Evolutionary conservation across 192 early-diverging fungal species (phyloP).

Genomic region (Radiomyces spectabilis): DNA sequence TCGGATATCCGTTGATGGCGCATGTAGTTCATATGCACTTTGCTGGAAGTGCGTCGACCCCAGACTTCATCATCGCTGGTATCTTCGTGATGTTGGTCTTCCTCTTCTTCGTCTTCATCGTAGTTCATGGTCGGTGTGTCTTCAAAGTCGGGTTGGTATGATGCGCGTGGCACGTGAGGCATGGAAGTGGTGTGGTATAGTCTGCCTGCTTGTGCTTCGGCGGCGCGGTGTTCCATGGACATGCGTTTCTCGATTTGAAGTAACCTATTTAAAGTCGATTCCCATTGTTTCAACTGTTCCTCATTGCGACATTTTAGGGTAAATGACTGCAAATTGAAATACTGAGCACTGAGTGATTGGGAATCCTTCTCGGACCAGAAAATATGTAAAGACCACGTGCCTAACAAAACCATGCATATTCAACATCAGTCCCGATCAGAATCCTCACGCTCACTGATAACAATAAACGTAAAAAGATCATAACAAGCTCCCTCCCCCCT

Average conservation of each 20-base stretch:
- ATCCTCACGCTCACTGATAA: too few relatives aligned
- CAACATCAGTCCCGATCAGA: too few relatives aligned
- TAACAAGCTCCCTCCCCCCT: too few relatives aligned
- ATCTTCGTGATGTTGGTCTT: conserved; percentile 35
- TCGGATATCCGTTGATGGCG: too few relatives aligned
- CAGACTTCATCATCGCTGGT: conserved; percentile 32
- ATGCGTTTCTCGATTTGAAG: conserved; percentile 21
- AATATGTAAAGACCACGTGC: conserved; percentile 57
- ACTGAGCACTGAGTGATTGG: conserved; percentile 27
- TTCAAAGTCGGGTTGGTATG: neutral
- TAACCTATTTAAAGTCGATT: conserved; percentile 64
- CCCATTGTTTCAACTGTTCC: conserved; percentile 90
- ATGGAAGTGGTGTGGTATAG: neutral
- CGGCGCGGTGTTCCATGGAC: neutral
- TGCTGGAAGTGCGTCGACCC: neutral
- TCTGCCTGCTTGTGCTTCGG: neutral
- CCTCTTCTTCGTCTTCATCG: conserved; percentile 29
- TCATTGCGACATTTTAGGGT: conserved; percentile 80
- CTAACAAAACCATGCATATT: too few relatives aligned
- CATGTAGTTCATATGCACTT: too few relatives aligned
- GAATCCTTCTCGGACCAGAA: conserved; percentile 76
- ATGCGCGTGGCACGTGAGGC: neutral
- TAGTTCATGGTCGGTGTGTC: neutral
- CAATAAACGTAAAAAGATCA: too few relatives aligned
- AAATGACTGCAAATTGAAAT: conserved; percentile 78